A percentile compares a stretch with the other conserved stretches of the same genome.
These are phyloP conservation scores for Angophora floribunda DNA, from an alignment of 345 rosid genomes.

Conservation along the genomic window DNA sequence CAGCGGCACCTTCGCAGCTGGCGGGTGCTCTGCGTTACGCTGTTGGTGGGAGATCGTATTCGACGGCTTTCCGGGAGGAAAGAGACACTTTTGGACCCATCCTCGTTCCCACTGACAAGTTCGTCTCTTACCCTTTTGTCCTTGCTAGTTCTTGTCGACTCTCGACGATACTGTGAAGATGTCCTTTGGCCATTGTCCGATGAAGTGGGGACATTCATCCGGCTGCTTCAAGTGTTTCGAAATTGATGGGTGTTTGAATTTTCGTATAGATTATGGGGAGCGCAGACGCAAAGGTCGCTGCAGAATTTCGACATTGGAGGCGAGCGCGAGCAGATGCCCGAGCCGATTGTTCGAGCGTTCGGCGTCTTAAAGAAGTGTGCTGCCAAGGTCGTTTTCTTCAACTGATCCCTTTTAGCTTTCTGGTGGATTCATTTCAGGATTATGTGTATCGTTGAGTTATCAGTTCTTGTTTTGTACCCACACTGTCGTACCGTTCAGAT, in stretches of 20 bases:
- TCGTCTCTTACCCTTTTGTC: not conserved
- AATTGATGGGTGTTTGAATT: not conserved
- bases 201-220: not conserved
- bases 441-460: not conserved
- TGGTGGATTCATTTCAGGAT: not conserved
- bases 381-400: constrained; percentile 49
- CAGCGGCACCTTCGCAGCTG: constrained; percentile 17
- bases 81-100: constrained; percentile 91
- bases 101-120: constrained; percentile 81
- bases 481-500: not conserved
- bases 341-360: constrained; percentile 88
- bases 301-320: constrained; percentile 97
- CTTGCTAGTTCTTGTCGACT: not conserved
- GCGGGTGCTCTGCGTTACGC: constrained; percentile 34
- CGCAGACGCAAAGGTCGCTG: constrained; percentile 91
- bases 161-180: not conserved
- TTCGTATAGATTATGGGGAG: constrained; percentile 72
- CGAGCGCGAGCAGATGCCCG: constrained; percentile 88
- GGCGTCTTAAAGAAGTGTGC: constrained; percentile 93
- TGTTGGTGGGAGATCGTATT: constrained; percentile 36
- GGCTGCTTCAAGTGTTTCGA: not conserved
- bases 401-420: not conserved
- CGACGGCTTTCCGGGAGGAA: constrained; percentile 77
- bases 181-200: not conserved
- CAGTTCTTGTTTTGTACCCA: not conserved